Conservation (phyloP, 2,329 filamentous ascomycete genomes). For the Monosporascus sp. region DNA sequence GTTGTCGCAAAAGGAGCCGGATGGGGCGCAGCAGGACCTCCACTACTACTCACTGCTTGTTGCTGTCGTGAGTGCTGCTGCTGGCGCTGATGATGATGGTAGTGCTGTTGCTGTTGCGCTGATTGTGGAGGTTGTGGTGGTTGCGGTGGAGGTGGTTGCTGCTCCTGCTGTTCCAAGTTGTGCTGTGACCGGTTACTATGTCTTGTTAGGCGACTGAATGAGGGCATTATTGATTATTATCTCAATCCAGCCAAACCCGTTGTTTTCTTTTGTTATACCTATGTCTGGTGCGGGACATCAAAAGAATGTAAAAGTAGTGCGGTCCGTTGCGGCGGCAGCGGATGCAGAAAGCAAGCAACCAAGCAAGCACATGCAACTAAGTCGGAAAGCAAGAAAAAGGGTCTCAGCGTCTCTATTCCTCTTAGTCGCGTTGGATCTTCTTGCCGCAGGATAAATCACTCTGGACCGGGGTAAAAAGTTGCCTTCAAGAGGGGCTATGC, state of each 20-base stretch:
- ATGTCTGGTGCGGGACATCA: not conserved
- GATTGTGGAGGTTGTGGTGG: constrained; percentile 47
- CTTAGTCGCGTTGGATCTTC: too few relatives aligned
- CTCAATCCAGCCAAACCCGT: not conserved
- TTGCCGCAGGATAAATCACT: too few relatives aligned
- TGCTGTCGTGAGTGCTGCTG: constrained; percentile 15
- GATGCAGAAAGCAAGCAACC: not conserved
- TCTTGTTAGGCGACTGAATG: constrained; percentile 49
- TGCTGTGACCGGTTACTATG: constrained; percentile 28
- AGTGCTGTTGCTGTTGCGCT: constrained; percentile 22
- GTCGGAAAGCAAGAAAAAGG: not conserved
- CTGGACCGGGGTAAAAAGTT: not conserved
- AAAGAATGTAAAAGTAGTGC: not conserved
- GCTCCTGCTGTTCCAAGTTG: constrained; percentile 4
- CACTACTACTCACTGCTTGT: constrained; percentile 19
- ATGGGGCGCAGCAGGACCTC: constrained; percentile 24
- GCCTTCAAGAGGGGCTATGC: not conserved
- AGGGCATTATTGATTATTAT: constrained; percentile 39
- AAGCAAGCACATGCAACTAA: not conserved
- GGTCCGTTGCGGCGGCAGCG: not conserved
- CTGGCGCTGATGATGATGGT: constrained; percentile 24
- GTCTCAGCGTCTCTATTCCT: too few relatives aligned
- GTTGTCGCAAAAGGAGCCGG: constrained; percentile 10
- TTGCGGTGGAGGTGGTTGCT: constrained; percentile 36
- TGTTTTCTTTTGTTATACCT: not conserved